Percentiles rank a stretch among this genome's conserved stretches.
These are phyloP conservation scores for Globisporangium iwayamae DNA, from an alignment of 352 stramenopile species.

Conservation along the genomic window DNA sequence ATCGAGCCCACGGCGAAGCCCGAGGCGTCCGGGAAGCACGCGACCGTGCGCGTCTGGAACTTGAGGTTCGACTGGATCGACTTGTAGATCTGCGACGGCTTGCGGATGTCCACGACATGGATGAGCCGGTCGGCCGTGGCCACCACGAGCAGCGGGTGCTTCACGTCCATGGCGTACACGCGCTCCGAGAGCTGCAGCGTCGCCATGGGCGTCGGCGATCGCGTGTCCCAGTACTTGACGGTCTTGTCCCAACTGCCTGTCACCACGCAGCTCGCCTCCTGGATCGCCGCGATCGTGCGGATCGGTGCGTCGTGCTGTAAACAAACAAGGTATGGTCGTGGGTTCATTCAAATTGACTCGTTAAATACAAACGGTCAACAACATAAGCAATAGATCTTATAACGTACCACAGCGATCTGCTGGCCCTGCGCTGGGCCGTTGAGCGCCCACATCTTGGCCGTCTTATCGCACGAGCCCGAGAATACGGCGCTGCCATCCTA, in stretches of 20 bases:
- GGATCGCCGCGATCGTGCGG: conserved; percentile 82
- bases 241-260: conserved; percentile 94
- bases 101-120: conserved; percentile 84
- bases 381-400: neutral
- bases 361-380: neutral
- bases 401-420: conserved; percentile 71
- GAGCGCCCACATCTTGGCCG: conserved; percentile 94
- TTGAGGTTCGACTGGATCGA: conserved; percentile 82
- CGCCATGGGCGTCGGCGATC: conserved; percentile 84
- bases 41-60: conserved; percentile 85
- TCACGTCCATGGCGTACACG: conserved; percentile 94
- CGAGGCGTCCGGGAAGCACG: conserved; percentile 85
- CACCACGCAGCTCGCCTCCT: conserved; percentile 87
- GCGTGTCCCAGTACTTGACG: conserved; percentile 96
- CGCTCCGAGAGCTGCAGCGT: conserved; percentile 91
- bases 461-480: conserved; percentile 92
- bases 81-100: conserved; percentile 87
- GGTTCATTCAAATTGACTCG: neutral
- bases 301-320: conserved; percentile 91
- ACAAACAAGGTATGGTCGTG: conserved; percentile 11
- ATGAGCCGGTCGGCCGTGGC: conserved; percentile 90
- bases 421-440: conserved; percentile 67
- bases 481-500: conserved; percentile 94
- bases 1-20: conserved; percentile 90
- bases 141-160: conserved; percentile 92